Conservation (phyloP, 1,139 yeast genomes). For the Hansenula anomala region DNA sequence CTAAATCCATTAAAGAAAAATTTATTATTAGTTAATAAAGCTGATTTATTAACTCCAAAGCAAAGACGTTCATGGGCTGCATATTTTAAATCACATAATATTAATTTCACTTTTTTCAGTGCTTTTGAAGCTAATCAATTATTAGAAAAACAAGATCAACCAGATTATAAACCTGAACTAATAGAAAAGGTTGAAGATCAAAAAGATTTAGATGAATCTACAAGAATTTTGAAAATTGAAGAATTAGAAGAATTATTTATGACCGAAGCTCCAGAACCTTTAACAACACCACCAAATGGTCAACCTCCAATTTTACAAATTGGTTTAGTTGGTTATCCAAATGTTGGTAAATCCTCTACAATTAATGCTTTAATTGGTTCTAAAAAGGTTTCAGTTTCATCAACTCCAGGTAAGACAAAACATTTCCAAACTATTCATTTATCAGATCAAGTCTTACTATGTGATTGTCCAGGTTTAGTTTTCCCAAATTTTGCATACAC, state of each 20-base stretch:
- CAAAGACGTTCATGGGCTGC: slow-evolving; percentile 88
- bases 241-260: slow-evolving; percentile 81
- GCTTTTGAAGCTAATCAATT: slow-evolving; percentile 80
- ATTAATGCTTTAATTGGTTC: slow-evolving; percentile 94
- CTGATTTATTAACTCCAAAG: slow-evolving; percentile 73
- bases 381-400: slow-evolving; percentile 92
- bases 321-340: slow-evolving; percentile 93
- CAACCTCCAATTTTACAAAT: slow-evolving; percentile 65
- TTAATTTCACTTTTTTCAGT: slow-evolving; percentile 87
- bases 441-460: slow-evolving; percentile 75
- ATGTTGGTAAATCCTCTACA: slow-evolving; percentile 96
- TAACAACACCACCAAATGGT: slow-evolving; percentile 52
- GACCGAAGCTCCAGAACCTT: slow-evolving; percentile 71
- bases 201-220: slow-evolving; percentile 37
- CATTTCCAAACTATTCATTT: slow-evolving; percentile 96
- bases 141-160: slow-evolving; percentile 45
- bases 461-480: slow-evolving; percentile 99
- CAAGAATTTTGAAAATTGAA: slow-evolving; percentile 72
- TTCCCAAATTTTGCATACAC: slow-evolving; percentile 97
- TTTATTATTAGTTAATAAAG: slow-evolving; percentile 84
- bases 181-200: slow-evolving; percentile 25
- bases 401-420: slow-evolving; percentile 98
- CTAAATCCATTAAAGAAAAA: slow-evolving; percentile 68
- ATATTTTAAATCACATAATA: slow-evolving; percentile 63
- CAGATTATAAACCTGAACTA: slow-evolving; percentile 14